Percentiles rank a stretch among this genome's conserved stretches.
Conservation (phyloP, 2,329 filamentous ascomycete species). For the Penicillium decumbens region DNA sequence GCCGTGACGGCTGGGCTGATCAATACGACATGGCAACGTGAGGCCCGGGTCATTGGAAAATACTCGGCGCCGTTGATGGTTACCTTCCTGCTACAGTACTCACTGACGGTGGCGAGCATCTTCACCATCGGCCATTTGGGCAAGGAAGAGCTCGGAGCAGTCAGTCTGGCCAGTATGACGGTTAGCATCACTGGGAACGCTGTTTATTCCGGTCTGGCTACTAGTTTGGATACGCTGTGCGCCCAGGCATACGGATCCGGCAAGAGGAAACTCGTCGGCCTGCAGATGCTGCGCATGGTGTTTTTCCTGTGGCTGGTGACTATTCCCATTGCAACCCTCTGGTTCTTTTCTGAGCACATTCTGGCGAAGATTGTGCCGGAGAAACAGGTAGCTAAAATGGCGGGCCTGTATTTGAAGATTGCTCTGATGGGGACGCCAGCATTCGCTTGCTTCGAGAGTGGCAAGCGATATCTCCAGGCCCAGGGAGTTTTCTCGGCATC, state of each 20-base stretch:
- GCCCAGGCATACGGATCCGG: slow-evolving; percentile 92
- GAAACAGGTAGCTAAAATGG: slow-evolving; percentile 63
- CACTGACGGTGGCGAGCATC: slow-evolving; percentile 74
- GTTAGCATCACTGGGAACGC: slow-evolving; percentile 74
- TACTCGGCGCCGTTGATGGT: slow-evolving; percentile 68
- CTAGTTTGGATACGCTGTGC: slow-evolving; percentile 86
- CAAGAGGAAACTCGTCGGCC: slow-evolving; percentile 78
- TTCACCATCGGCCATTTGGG: slow-evolving; percentile 74
- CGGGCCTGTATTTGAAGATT: slow-evolving; percentile 68
- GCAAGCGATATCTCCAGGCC: slow-evolving; percentile 83
- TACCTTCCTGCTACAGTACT: slow-evolving; percentile 77
- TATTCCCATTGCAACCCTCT: slow-evolving; percentile 67
- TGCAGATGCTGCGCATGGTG: slow-evolving; percentile 77
- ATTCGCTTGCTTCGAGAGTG: slow-evolving; percentile 69
- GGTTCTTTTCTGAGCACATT: slow-evolving; percentile 64
- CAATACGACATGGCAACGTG: slow-evolving; percentile 84
- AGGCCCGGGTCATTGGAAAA: slow-evolving; percentile 71
- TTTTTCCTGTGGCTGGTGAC: slow-evolving; percentile 69
- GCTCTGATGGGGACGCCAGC: slow-evolving; percentile 67
- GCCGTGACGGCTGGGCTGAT: slow-evolving; percentile 77
- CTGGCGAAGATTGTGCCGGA: slow-evolving; percentile 67
- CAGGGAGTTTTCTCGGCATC: slow-evolving; percentile 81
- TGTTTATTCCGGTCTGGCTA: slow-evolving; percentile 78
- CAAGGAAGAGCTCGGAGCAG: slow-evolving; percentile 63
- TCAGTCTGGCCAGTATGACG: slow-evolving; percentile 70